Evolutionary conservation across 495 filamentous ascomycete genomes (phyloP), one percentile per base, ranked within the genome.

Genomic region (Penicillium canariense): DNA sequence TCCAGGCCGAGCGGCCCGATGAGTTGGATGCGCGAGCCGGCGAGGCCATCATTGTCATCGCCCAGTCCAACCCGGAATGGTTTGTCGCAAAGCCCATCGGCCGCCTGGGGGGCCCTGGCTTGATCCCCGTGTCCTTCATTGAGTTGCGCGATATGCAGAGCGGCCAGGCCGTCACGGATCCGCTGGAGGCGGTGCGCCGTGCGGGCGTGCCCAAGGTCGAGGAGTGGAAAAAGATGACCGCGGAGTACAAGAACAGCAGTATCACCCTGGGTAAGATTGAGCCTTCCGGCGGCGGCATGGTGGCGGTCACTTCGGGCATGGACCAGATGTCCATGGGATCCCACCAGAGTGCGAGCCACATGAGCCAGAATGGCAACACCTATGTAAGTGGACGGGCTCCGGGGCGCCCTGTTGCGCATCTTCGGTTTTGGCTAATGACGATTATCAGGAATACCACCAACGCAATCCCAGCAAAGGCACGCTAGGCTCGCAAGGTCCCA

Each of bases 181-280:
- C 91, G 4, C 80, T 89, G 28, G 93, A 92, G 10, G 92, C 95
- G 6, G 90, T 98, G 48, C 84, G 83, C 55, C 82, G 85, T 62
- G 94, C 95, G 35, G 94, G 94, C 8, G 91, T 98, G 36, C 94
- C 95, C n/a, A 88, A 87, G 67, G 95, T 98, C 11, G 94, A 98
- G 67, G 95, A 97, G 63, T 98, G 94, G 94, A 97, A 98, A 81
- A 96, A 95, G 76, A 96, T 97, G 91, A 94, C 94, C 9, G 91
- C 91, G 20, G 92, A 97, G 44, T 98, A 97, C 75, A 98, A 98
- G 79, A 96, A 97, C 67, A 96, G 91, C 71, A 97, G 93, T 71
- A 97, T 97, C 67, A 89, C 90, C 4, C 78, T 98, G 26, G 94
- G 94, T 55, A 93, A 92, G 65, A 88, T 97, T 45, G 91, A 96